Evolutionary conservation across 2,329 filamentous ascomycete species (phyloP).

Genomic region (Sporothrix globosa): DNA sequence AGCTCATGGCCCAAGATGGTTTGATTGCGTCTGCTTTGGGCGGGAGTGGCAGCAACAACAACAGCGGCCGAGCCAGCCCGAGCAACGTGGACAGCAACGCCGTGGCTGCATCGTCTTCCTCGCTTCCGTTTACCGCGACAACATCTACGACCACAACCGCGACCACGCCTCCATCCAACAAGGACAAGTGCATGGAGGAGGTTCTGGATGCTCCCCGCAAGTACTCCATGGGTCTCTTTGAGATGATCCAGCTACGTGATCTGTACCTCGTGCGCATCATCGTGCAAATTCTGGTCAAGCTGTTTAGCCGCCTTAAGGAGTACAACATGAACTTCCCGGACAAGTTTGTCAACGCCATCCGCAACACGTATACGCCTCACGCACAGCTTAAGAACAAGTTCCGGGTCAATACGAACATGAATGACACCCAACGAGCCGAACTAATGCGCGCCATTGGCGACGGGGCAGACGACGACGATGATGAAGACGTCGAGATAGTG

Average conservation of each 20-base stretch:
- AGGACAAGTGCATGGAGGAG: slow-evolving; percentile 42
- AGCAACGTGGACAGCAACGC: not conserved
- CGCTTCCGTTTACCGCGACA: slow-evolving; percentile 3
- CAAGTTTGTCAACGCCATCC: slow-evolving; percentile 56
- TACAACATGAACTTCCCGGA: slow-evolving; percentile 71
- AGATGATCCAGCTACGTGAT: slow-evolving; percentile 89
- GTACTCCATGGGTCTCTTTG: slow-evolving; percentile 71
- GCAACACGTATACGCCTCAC: slow-evolving; percentile 67
- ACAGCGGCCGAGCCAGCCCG: slow-evolving; percentile 34
- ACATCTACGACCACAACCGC: slow-evolving; percentile 30
- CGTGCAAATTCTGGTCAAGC: slow-evolving; percentile 79
- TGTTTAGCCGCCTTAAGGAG: slow-evolving; percentile 78
- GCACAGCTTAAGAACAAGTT: slow-evolving; percentile 58
- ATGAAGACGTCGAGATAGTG: slow-evolving; percentile 38
- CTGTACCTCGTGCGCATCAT: slow-evolving; percentile 80
- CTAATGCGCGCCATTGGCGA: slow-evolving; percentile 67
- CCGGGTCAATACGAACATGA: slow-evolving; percentile 75
- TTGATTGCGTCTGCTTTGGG: slow-evolving; percentile 74
- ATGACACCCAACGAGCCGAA: slow-evolving; percentile 80
- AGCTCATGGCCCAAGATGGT: slow-evolving; percentile 80
- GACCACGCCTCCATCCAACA: slow-evolving; percentile 36
- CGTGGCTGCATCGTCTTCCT: not conserved
- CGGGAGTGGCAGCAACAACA: slow-evolving; percentile 36
- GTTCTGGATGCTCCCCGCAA: slow-evolving; percentile 67
- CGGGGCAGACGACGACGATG: slow-evolving; percentile 56